Percentiles rank a stretch among this genome's conserved stretches.
phyloP scores from a whole-genome alignment of 495 filamentous ascomycete genomes.

The Trichoderma gamsii region DNA sequence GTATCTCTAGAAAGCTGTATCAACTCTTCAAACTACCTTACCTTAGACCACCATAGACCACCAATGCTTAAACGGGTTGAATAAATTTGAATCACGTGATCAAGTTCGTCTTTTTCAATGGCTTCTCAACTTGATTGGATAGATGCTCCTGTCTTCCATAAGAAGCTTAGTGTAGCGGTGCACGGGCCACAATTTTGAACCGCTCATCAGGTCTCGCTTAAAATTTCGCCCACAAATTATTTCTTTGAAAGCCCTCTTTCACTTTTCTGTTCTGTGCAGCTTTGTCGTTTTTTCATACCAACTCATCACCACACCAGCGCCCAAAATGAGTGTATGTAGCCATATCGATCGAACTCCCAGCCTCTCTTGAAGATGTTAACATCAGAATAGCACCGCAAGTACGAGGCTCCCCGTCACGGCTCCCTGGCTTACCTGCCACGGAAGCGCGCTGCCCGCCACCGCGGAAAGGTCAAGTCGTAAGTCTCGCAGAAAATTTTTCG shows the following conservation, averaged over 20 bases:
- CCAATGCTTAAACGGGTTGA: no score
- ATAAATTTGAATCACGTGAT: no score
- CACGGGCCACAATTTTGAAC: background rate
- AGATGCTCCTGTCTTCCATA: background rate
- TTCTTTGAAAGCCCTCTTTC: conserved; percentile 1
- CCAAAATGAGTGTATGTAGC: conserved; percentile 16
- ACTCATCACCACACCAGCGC: conserved; percentile 16
- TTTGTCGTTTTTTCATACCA: conserved; percentile 15
- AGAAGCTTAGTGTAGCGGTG: background rate
- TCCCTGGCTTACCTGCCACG: conserved; percentile 94
- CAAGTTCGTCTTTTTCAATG: background rate
- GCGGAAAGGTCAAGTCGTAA: conserved; percentile 98
- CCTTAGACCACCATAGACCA: no score
- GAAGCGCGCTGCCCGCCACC: conserved; percentile 93
- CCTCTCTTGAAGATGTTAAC: conserved; percentile 6
- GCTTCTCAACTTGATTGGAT: background rate
- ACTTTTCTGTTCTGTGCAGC: conserved; percentile 14
- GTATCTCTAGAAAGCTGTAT: no score
- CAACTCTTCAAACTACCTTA: no score
- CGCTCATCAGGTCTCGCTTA: conserved; percentile 12
- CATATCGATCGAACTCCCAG: background rate
- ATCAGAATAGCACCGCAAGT: conserved; percentile 61
- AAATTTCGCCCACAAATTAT: conserved; percentile 17
- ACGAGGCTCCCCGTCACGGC: conserved; percentile 92
- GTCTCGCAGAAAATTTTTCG: conserved; percentile 23